Percentiles rank a stretch among this genome's conserved stretches.
These are phyloP conservation scores for Rhodotorula mucilaginosa DNA, from an alignment of 1,284 basidiomycete species.

Conservation along the genomic window DNA sequence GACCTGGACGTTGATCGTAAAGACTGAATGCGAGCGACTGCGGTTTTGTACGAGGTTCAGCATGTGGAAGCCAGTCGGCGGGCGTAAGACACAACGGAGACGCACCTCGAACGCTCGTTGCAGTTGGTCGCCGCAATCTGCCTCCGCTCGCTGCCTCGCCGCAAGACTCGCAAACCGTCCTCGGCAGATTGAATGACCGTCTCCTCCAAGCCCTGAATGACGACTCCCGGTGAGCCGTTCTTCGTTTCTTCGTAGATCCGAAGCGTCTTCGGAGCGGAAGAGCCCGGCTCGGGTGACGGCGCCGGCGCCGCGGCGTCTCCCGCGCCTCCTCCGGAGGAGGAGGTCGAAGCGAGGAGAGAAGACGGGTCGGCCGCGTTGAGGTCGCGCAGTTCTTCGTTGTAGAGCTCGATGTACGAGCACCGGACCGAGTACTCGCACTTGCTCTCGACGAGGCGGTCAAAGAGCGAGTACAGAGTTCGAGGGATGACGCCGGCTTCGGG, in stretches of 20 bases:
- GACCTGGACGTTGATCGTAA: conserved; percentile 89
- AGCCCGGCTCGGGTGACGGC: conserved; percentile 54
- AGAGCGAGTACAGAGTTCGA: conserved; percentile 88
- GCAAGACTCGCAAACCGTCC: conserved; percentile 80
- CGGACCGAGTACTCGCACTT: conserved; percentile 86
- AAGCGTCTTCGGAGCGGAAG: conserved; percentile 60
- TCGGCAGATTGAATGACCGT: conserved; percentile 75
- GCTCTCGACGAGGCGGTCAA: conserved; percentile 72
- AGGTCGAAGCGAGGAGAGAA: neutral
- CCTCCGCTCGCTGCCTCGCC: conserved; percentile 82
- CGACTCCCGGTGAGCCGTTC: conserved; percentile 63
- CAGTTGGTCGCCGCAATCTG: conserved; percentile 97
- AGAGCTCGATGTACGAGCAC: conserved; percentile 93
- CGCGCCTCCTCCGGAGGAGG: neutral
- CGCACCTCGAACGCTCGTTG: conserved; percentile 83
- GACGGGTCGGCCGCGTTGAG: conserved; percentile 72
- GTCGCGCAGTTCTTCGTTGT: conserved; percentile 98
- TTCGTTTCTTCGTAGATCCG: conserved; percentile 90
- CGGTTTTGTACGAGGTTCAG: neutral
- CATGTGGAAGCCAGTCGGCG: neutral
- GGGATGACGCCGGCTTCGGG: conserved; percentile 94
- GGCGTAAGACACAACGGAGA: conserved; percentile 8
- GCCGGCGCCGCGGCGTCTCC: conserved; percentile 6
- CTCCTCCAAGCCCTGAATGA: conserved; percentile 94
- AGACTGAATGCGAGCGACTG: conserved; percentile 96